These are phyloP conservation scores for Candida boidinii DNA, from an alignment of 805 yeast genomes.

Conservation along the genomic window DNA sequence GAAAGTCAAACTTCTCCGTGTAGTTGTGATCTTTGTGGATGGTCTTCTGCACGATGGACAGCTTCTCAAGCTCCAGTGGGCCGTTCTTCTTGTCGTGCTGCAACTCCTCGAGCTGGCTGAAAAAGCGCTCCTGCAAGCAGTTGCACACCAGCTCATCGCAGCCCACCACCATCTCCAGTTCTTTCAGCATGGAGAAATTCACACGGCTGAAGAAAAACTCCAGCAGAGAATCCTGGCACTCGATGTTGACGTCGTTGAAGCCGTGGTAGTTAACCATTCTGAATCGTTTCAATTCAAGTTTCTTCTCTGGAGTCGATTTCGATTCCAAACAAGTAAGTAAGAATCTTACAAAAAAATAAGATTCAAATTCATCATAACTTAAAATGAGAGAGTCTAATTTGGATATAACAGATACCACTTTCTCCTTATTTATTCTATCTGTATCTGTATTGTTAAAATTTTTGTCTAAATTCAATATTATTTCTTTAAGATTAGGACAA, in stretches of 20 bases:
- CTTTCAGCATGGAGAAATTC: conserved; percentile 22
- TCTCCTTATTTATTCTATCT: conserved; percentile 1
- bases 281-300: conserved; percentile 22
- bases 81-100: conserved; percentile 3
- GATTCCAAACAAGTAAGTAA: conserved; percentile 15
- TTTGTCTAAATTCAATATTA: conserved; percentile 10
- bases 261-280: conserved; percentile 39
- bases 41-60: conserved; percentile 27
- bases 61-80: conserved; percentile 24
- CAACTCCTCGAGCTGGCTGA: no score
- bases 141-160: conserved; percentile 40
- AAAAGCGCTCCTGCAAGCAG: conserved; percentile 28
- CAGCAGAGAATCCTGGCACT: conserved; percentile 22
- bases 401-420: conserved; percentile 2
- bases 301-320: conserved; percentile 1
- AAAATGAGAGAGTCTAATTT: conserved; percentile 6
- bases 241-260: conserved; percentile 29
- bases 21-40: conserved; percentile 32
- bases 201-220: conserved; percentile 22
- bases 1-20: conserved; percentile 47
- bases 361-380: conserved; percentile 8
- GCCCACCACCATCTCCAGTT: conserved; percentile 45
- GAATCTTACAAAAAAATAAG: conserved; percentile 26
- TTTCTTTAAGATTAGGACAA: conserved; percentile 6
- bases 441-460: conserved; percentile 3